phyloP scores from a whole-genome alignment of 495 filamentous ascomycete genomes.

The Parathielavia hyrcaniae region DNA sequence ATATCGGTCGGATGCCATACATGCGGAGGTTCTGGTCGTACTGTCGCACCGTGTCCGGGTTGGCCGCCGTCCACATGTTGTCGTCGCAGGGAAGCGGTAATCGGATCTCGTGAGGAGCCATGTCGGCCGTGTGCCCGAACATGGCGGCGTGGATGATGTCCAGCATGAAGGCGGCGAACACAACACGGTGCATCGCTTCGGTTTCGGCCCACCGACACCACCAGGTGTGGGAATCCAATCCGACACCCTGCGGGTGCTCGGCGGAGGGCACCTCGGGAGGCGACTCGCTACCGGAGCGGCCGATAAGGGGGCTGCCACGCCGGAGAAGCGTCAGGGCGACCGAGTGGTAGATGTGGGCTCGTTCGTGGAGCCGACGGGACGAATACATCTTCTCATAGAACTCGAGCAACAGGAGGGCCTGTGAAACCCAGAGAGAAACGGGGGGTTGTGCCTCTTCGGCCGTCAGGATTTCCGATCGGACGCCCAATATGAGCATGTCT shows the following conservation, averaged over 20 bases:
- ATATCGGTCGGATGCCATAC: conserved; percentile 76
- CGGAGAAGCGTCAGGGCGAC: conserved; percentile 90
- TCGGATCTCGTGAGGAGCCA: conserved; percentile 93
- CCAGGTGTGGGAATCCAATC: conserved; percentile 68
- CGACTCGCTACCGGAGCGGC: conserved; percentile 78
- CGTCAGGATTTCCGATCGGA: conserved; percentile 82
- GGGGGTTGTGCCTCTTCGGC: conserved; percentile 82
- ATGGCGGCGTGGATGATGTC: conserved; percentile 94
- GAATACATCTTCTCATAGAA: conserved; percentile 97
- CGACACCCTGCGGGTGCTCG: conserved; percentile 44
- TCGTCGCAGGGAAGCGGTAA: conserved; percentile 94
- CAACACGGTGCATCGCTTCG: conserved; percentile 83
- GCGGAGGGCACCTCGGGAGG: conserved; percentile 61
- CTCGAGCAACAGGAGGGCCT: conserved; percentile 81
- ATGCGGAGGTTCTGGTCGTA: conserved; percentile 76
- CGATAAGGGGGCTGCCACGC: conserved; percentile 85
- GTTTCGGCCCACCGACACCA: conserved; percentile 95
- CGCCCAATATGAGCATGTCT: conserved; percentile 74
- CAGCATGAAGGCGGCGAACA: conserved; percentile 91
- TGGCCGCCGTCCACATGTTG: conserved; percentile 85
- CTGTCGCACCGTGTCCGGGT: conserved; percentile 72
- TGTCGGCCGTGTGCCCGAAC: conserved; percentile 93
- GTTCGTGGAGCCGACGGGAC: conserved; percentile 80
- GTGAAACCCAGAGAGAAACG: conserved; percentile 90
- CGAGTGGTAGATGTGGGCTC: conserved; percentile 94